phyloP scores from a whole-genome alignment of 106 monocot genomes.

The Alisma plantagoaquatica region DNA sequence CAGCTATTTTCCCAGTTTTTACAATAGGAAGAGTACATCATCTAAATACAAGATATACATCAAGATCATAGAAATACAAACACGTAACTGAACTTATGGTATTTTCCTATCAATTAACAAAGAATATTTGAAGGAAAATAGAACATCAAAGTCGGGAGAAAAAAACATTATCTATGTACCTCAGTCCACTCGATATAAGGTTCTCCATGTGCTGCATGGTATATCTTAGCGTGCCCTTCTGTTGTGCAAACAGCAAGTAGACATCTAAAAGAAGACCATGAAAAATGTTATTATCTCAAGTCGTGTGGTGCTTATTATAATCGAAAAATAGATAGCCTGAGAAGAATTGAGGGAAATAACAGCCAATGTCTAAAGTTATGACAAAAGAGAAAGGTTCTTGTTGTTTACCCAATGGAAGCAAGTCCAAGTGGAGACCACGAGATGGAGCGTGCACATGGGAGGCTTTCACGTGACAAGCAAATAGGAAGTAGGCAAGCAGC shows the following conservation, averaged over 20 bases:
- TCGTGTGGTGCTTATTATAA: neutral
- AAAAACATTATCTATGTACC: too few species aligned
- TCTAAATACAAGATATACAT: too few species aligned
- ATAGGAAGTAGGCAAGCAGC: constrained; percentile 44
- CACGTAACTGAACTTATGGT: too few species aligned
- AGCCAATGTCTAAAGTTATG: neutral
- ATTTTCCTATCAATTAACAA: too few species aligned
- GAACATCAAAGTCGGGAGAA: too few species aligned
- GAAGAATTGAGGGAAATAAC: neutral
- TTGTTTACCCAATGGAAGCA: constrained; percentile 64
- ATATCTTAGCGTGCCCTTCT: constrained; percentile 77
- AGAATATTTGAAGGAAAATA: too few species aligned
- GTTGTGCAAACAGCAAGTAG: constrained; percentile 80
- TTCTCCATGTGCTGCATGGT: constrained; percentile 65
- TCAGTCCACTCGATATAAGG: constrained; percentile 74
- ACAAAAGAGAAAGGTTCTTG: neutral
- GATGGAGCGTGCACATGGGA: constrained; percentile 80
- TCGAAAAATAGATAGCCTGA: neutral
- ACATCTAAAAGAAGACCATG: constrained; percentile 39
- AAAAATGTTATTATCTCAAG: neutral
- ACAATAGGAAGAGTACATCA: too few species aligned
- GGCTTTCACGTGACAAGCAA: constrained; percentile 42
- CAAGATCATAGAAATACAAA: too few species aligned
- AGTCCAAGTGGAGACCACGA: constrained; percentile 84
- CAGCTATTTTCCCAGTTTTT: too few species aligned